phyloP scores from a whole-genome alignment of 306 rosid species.

The Astragalus membranaceus region DNA sequence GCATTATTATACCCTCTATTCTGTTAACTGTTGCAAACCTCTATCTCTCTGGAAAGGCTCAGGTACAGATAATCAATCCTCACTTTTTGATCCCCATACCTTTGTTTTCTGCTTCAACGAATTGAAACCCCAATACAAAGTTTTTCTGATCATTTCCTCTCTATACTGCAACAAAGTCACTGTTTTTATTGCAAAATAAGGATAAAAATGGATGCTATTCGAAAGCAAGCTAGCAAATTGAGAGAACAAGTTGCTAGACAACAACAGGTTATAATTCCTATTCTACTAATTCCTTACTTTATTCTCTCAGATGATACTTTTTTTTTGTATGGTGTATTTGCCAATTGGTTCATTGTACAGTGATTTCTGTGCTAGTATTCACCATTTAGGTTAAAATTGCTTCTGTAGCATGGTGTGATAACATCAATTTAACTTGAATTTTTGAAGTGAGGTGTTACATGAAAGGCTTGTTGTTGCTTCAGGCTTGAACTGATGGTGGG shows the following conservation, averaged over 20 bases:
- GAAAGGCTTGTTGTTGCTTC: background rate
- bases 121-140: background rate
- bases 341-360: background rate
- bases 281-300: background rate
- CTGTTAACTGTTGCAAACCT: background rate
- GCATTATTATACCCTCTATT: background rate
- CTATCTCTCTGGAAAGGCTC: slow-evolving; percentile 5
- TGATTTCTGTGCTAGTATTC: slow-evolving; percentile 1
- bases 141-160: slow-evolving; percentile 16
- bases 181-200: slow-evolving; percentile 28
- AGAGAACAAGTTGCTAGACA: slow-evolving; percentile 92
- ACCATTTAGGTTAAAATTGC: slow-evolving; percentile 12
- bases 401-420: background rate
- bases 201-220: slow-evolving; percentile 74
- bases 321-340: background rate
- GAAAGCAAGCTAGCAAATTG: slow-evolving; percentile 85
- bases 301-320: background rate
- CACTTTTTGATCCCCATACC: background rate
- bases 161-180: slow-evolving; percentile 1
- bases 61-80: slow-evolving; percentile 1
- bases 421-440: background rate
- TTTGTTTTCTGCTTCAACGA: background rate
- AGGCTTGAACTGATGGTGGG: slow-evolving; percentile 13
- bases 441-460: background rate
- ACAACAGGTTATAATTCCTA: slow-evolving; percentile 58